These are phyloP conservation scores for Rhizophagus prolifer DNA, from an alignment of 192 early-diverging fungal species.

Conservation along the genomic window DNA sequence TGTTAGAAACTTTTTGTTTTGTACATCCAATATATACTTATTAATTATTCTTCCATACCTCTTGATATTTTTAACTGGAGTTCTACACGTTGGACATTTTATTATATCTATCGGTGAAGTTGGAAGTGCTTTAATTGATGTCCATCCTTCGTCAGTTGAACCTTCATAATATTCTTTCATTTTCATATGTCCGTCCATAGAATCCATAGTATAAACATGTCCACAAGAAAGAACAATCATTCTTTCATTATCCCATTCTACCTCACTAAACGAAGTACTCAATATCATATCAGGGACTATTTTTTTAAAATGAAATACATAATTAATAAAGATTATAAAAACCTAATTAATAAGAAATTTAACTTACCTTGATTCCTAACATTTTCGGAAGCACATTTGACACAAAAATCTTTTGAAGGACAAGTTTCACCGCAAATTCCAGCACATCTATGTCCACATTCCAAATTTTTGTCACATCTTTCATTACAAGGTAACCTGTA, in stretches of 20 bases:
- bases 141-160: background rate
- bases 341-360: background rate
- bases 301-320: no score
- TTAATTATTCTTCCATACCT: constrained; percentile 27
- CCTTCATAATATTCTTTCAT: constrained; percentile 43
- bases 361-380: constrained; percentile 18
- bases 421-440: constrained; percentile 51
- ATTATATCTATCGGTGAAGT: background rate
- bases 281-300: no score
- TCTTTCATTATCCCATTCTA: constrained; percentile 46
- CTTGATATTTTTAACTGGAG: background rate
- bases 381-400: constrained; percentile 32
- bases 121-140: background rate
- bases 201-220: constrained; percentile 51
- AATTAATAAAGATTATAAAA: no score
- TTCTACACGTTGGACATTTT: constrained; percentile 8
- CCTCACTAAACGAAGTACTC: background rate
- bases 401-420: constrained; percentile 34
- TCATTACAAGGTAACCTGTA: constrained; percentile 54
- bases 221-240: constrained; percentile 50
- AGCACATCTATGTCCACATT: constrained; percentile 53
- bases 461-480: constrained; percentile 44
- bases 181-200: constrained; percentile 49
- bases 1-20: constrained; percentile 22
- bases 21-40: background rate